A percentile compares a stretch with the other conserved stretches of the same genome.
Conservation (phyloP, 2,329 filamentous ascomycete species). For the Sclerotinia nivalis region DNA sequence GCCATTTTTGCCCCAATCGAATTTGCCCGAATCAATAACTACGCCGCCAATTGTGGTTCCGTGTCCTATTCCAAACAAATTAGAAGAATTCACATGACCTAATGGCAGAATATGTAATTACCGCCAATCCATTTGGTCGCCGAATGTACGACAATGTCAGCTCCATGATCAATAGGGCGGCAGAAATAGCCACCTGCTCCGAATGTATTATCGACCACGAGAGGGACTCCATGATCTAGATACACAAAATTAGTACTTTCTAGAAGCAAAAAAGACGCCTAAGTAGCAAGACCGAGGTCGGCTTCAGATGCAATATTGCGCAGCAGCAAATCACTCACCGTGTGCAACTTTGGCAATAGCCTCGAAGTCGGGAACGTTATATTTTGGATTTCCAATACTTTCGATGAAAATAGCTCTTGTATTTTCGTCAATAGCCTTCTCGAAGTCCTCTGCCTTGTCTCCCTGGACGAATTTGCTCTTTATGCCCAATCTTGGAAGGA, state of each 20-base stretch:
- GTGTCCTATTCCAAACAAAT: slow-evolving; percentile 56
- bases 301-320: neutral
- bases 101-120: neutral
- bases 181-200: slow-evolving; percentile 87
- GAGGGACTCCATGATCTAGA: slow-evolving; percentile 52
- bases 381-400: slow-evolving; percentile 84
- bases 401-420: slow-evolving; percentile 92
- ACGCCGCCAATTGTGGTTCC: slow-evolving; percentile 88
- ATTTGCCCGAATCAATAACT: slow-evolving; percentile 84
- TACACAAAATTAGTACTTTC: neutral
- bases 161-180: slow-evolving; percentile 84
- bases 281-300: neutral
- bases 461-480: slow-evolving; percentile 82
- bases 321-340: slow-evolving; percentile 34
- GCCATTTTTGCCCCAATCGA: slow-evolving; percentile 85
- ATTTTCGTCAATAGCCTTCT: slow-evolving; percentile 80
- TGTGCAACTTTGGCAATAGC: slow-evolving; percentile 82
- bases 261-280: neutral
- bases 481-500: slow-evolving; percentile 80
- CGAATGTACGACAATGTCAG: slow-evolving; percentile 90
- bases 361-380: slow-evolving; percentile 93
- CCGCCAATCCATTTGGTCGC: slow-evolving; percentile 92
- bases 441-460: slow-evolving; percentile 76
- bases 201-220: slow-evolving; percentile 86
- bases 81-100: neutral